phyloP scores from a whole-genome alignment of 345 rosid species.

The Kernera saxatilis region DNA sequence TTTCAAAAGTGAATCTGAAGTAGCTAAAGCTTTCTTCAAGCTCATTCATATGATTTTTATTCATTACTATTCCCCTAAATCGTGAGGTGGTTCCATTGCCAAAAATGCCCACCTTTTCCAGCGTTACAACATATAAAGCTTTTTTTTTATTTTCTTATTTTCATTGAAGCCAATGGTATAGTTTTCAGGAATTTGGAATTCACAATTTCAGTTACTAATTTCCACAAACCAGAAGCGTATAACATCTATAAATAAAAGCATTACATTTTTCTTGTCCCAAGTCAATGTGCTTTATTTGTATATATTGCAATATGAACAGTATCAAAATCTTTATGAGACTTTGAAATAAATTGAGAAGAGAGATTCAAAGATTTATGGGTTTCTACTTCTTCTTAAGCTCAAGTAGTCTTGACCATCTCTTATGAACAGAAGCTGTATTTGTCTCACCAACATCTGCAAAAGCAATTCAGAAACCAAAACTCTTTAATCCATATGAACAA shows the following conservation, averaged over 20 bases:
- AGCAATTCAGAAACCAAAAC: neutral
- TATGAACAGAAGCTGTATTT: conserved; percentile 51
- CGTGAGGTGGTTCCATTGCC: neutral
- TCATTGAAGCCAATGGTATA: neutral
- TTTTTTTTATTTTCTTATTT: no score
- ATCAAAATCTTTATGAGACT: neutral
- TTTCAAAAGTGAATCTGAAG: neutral
- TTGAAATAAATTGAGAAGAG: neutral
- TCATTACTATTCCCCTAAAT: neutral
- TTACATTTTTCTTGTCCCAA: neutral
- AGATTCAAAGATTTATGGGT: neutral
- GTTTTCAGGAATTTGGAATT: neutral
- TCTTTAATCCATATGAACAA: neutral
- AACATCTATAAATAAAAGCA: neutral
- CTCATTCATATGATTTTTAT: neutral
- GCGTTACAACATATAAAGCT: neutral
- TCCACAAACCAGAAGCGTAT: neutral
- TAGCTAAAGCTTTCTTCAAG: neutral
- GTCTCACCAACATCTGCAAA: conserved; percentile 47
- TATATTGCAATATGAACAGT: neutral
- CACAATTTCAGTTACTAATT: neutral
- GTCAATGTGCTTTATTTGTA: neutral
- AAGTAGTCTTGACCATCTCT: conserved; percentile 73
- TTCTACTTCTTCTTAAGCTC: conserved; percentile 51
- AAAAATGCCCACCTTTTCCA: neutral